A percentile compares a stretch with the other conserved stretches of the same genome.
These are phyloP conservation scores for Babesia gibsoni DNA, from an alignment of 169 alveolate genomes.

Conservation along the genomic window DNA sequence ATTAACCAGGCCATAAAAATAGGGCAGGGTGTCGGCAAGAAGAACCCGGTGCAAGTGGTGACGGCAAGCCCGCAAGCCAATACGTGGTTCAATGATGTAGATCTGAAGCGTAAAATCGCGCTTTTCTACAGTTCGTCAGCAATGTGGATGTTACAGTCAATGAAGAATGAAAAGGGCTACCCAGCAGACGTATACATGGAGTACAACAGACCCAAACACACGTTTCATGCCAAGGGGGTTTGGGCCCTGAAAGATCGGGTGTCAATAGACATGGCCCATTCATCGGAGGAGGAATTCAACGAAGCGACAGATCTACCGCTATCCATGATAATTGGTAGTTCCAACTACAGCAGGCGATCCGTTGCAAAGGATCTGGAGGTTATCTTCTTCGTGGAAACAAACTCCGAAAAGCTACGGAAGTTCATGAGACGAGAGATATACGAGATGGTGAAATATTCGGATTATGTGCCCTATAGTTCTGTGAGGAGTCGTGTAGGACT, in stretches of 20 bases:
- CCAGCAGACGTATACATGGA: constrained; percentile 43
- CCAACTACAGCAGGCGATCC: constrained; percentile 73
- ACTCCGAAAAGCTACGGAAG: constrained; percentile 53
- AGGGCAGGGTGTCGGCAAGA: constrained; percentile 27
- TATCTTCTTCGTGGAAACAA: constrained; percentile 70
- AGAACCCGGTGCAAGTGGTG: constrained; percentile 56
- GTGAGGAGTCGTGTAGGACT: constrained; percentile 11
- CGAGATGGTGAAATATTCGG: constrained; percentile 59
- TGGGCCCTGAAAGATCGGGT: constrained; percentile 58
- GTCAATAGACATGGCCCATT: constrained; percentile 28
- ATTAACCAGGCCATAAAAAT: constrained; percentile 40
- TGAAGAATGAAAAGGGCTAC: constrained; percentile 8
- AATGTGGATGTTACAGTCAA: constrained; percentile 5
- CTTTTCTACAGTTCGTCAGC: constrained; percentile 26
- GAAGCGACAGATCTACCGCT: constrained; percentile 56
- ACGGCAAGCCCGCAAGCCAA: constrained; percentile 77
- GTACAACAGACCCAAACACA: constrained; percentile 55
- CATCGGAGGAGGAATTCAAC: constrained; percentile 40
- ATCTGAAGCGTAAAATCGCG: constrained; percentile 44
- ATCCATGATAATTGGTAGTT: constrained; percentile 74
- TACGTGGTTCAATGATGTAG: constrained; percentile 64
- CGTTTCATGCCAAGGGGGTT: constrained; percentile 70
- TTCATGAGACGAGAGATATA: constrained; percentile 67
- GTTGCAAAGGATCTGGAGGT: constrained; percentile 71
- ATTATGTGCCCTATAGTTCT: constrained; percentile 45